Evolutionary conservation across 2,329 filamentous ascomycete species (phyloP).

Genomic region (Aureobasidium vineae): DNA sequence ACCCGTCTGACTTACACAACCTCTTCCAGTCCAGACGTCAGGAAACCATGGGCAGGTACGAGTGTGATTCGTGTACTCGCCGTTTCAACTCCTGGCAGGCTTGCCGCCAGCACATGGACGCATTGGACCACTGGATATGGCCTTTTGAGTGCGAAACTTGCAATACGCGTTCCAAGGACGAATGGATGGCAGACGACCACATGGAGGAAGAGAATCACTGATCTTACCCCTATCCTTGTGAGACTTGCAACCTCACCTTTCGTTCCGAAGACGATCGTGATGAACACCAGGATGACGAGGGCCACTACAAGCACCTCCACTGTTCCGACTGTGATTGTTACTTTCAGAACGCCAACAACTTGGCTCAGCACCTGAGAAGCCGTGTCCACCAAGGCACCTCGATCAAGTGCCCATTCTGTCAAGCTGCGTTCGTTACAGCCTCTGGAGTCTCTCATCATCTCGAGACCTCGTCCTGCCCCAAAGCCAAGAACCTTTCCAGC

Average conservation of each 20-base stretch:
- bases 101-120: conserved; percentile 39
- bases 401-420: conserved; percentile 58
- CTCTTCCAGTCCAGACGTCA: neutral
- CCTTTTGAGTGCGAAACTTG: conserved; percentile 37
- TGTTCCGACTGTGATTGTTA: conserved; percentile 36
- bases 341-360: conserved; percentile 38
- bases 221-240: neutral
- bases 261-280: neutral
- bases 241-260: conserved; percentile 27
- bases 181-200: conserved; percentile 32
- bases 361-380: conserved; percentile 57
- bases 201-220: conserved; percentile 31
- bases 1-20: neutral
- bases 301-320: conserved; percentile 35
- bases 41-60: neutral
- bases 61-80: conserved; percentile 30
- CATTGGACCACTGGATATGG: conserved; percentile 35
- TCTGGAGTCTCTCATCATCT: neutral
- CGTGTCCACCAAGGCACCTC: conserved; percentile 48
- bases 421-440: conserved; percentile 38
- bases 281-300: neutral
- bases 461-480: neutral
- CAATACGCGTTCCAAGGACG: conserved; percentile 29
- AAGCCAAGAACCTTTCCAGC: conserved; percentile 44
- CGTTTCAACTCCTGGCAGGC: conserved; percentile 27